Base-by-base conservation (phyloP, 345 rosid genomes). In the Eucalyptus pauciflora region DNA sequence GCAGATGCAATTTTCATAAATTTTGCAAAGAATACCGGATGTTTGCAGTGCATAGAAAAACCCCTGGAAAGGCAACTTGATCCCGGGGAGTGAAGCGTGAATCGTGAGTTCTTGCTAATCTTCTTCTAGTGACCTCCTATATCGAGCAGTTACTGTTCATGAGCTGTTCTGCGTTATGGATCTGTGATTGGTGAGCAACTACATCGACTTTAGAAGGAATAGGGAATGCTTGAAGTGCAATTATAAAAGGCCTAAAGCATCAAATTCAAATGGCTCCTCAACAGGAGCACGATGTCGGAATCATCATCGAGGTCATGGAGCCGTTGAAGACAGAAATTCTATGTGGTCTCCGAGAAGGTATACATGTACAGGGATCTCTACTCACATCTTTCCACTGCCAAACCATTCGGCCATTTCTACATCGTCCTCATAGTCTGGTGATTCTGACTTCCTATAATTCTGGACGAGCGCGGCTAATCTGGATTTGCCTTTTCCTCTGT, bases 41-140 rank as follows among this genome's bases (percentile, higher is more conserved):
- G 99, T 90, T 91, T 94, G 87, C 94, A 91, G 86, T 94, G 98
- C 93, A 92, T 91, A 88, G 98, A 95, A 87, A 96, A 94, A 83
- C 98, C 99, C 90, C 93, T 94, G 48, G 92, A 91, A 90, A 94
- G 98, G 87, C 95, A 94, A 48, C 95, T 97, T 90, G 95, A 95
- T 94, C 98, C 98, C 3, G 99, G 99, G 89, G 99, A 97, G 86
- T 96, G 99, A 97, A 97, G 90, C 95, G 99, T 87, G 93, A 94
- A 88, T 97, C 99, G 99, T 97, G 91, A 95, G 99, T 94, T 71
- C 29, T 88, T 49, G 60, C 85, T 50, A 25, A 31, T 56, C 27
- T 52, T 52, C 56, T 52, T 52, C 56, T 1, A 17, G 56, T 52
- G 56, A 7, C 56, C 9, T 52, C 56, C 8, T 43, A 29, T 15